Base-by-base conservation (phyloP, 1,139 yeast species). In the Arxiozyma slooffiae region DNA sequence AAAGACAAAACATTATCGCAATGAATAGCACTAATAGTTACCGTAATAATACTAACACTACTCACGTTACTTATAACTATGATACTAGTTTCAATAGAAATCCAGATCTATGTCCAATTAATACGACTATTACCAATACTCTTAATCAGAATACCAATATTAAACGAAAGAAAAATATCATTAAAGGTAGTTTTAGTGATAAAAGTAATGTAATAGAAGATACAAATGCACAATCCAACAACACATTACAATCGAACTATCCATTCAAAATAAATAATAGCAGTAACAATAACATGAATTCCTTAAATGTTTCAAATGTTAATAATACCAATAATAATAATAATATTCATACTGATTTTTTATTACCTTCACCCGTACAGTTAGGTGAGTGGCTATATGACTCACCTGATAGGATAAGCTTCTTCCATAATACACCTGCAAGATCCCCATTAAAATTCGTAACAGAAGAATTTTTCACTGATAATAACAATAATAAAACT, bases 391-490 rank as follows among this genome's bases (percentile, higher is more conserved):
- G 63, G 45, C 48, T 65, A 47, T 57, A 63, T n/a, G 68, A 65
- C 20, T 65, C 68, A 6, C 68, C 68, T 20, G 64, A 59, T n/a
- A 62, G 63, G 7, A 53, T 61, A 30, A 63, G 61, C 49, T 52
- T 62, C 24, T 60, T 62, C 50, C 66, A 63, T 38, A 63, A 60
- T 47, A 63, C 68, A 1, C 67, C 67, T 17, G 67, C 68, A 21
- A 65, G 61, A 57, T 62, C 68, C 11, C 67, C 68, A 3, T 53
- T 65, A 37, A 53, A 60, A 44, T 65, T 64, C 49, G 53, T 62
- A 16, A 56, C 60, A 18, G 60, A 58, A 17, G 43, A 53, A 11
- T 48, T n/a, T 44, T 20, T n/a, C 14, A 38, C 30, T n/a, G 17
- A 41, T 20, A 45, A 37, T 14, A 48, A 42, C 16, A 23, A 49